A percentile compares a stretch with the other conserved stretches of the same genome.
phyloP scores from a whole-genome alignment of 306 rosid species.

The Cicer chorassanicum region DNA sequence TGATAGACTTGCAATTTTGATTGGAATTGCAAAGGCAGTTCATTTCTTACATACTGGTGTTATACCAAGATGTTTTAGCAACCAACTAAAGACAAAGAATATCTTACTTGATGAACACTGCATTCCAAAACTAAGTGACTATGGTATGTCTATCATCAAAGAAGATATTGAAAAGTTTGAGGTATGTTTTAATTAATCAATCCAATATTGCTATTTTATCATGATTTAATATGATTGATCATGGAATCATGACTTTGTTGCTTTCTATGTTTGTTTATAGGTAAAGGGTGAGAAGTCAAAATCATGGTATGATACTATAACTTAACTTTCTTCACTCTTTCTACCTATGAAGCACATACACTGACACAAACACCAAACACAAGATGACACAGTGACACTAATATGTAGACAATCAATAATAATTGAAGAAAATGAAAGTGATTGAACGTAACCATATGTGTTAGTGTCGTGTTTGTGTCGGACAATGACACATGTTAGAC shows the following conservation, averaged over 20 bases:
- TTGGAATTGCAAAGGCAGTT: conserved; percentile 91
- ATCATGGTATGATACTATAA: conserved; percentile 60
- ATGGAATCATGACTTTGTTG: conserved; percentile 32
- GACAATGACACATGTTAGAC: neutral
- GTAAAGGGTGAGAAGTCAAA: conserved; percentile 64
- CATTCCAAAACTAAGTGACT: conserved; percentile 84
- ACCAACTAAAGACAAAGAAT: conserved; percentile 69
- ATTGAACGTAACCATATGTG: neutral
- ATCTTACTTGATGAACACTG: conserved; percentile 82
- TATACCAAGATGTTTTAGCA: conserved; percentile 77
- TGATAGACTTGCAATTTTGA: conserved; percentile 75
- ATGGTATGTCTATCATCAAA: conserved; percentile 69
- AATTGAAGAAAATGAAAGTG: neutral
- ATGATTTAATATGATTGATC: conserved; percentile 15
- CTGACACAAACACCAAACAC: neutral
- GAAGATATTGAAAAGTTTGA: conserved; percentile 65
- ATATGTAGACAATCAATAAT: neutral
- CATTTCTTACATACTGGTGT: conserved; percentile 84
- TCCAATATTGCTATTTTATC: neutral
- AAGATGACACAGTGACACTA: neutral
- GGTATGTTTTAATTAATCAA: conserved; percentile 51
- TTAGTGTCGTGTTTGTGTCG: neutral
- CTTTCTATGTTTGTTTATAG: conserved; percentile 52
- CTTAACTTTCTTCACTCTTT: neutral
- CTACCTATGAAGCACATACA: neutral